Conservation (phyloP, 441 rosid genomes). For the Omphalea diandra region DNA sequence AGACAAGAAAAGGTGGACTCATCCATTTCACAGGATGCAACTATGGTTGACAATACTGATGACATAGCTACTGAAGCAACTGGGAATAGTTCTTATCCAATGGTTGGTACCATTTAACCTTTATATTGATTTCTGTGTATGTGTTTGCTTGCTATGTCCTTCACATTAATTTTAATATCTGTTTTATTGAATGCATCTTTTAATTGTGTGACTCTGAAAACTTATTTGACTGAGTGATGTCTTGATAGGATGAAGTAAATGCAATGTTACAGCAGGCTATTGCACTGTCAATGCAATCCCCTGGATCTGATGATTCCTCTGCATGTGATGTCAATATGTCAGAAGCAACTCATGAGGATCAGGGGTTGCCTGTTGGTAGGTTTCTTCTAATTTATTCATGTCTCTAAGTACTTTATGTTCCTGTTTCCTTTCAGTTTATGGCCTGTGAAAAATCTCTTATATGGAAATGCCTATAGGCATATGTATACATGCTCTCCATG, state of each 20-base stretch:
- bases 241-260: constrained; percentile 51
- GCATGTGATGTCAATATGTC: constrained; percentile 49
- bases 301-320: constrained; percentile 41
- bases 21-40: constrained; percentile 47
- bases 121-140: neutral
- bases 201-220: constrained; percentile 9
- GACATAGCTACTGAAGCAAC: constrained; percentile 17
- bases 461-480: neutral
- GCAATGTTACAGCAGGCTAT: constrained; percentile 59
- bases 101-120: constrained; percentile 40
- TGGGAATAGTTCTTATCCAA: constrained; percentile 34
- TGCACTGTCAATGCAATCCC: constrained; percentile 62
- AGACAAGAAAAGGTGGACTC: constrained; percentile 51
- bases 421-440: neutral
- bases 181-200: neutral
- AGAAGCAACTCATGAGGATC: constrained; percentile 52
- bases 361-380: constrained; percentile 58
- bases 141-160: neutral
- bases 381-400: neutral
- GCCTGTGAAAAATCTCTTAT: neutral
- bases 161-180: neutral
- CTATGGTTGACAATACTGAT: constrained; percentile 29
- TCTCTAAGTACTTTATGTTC: neutral
- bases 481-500: too few species aligned
- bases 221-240: constrained; percentile 20